phyloP scores from a whole-genome alignment of 257 asterid genomes.

The Nicotiana otophora region DNA sequence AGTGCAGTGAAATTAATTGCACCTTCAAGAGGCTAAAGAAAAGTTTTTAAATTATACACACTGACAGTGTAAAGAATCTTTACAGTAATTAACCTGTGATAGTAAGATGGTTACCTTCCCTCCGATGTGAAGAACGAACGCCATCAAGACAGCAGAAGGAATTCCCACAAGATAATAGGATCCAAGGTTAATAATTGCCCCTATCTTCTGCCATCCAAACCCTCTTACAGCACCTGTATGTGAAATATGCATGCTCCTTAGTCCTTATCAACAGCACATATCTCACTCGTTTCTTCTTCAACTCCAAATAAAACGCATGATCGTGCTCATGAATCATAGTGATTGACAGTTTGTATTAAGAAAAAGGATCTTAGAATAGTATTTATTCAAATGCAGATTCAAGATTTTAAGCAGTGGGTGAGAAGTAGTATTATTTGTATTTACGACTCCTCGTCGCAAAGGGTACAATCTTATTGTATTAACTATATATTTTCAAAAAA shows the following conservation, averaged over 20 bases:
- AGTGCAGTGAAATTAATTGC: background rate
- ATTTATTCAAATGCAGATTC: background rate
- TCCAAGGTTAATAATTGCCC: conserved; percentile 84
- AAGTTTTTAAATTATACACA: background rate
- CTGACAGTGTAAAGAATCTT: background rate
- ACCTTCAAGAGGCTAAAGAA: background rate
- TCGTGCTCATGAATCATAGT: background rate
- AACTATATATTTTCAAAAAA: too few relatives aligned
- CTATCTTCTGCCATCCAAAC: conserved; percentile 73
- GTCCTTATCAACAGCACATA: background rate
- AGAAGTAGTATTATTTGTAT: background rate
- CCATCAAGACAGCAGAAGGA: conserved; percentile 57
- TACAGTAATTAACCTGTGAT: background rate
- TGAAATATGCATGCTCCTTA: background rate
- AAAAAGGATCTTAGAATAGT: background rate
- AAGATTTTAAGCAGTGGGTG: background rate
- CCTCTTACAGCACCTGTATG: conserved; percentile 68
- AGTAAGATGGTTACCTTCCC: conserved; percentile 47
- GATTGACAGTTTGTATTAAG: background rate
- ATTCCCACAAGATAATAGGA: conserved; percentile 78
- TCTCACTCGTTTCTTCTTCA: background rate
- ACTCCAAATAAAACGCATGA: background rate
- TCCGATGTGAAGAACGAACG: conserved; percentile 55
- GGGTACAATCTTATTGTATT: too few relatives aligned
- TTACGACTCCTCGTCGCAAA: too few relatives aligned